Percentiles rank a stretch among this genome's conserved stretches.
These are phyloP conservation scores for Baorangia bicolor DNA, from an alignment of 768 basidiomycete species.

Conservation along the genomic window DNA sequence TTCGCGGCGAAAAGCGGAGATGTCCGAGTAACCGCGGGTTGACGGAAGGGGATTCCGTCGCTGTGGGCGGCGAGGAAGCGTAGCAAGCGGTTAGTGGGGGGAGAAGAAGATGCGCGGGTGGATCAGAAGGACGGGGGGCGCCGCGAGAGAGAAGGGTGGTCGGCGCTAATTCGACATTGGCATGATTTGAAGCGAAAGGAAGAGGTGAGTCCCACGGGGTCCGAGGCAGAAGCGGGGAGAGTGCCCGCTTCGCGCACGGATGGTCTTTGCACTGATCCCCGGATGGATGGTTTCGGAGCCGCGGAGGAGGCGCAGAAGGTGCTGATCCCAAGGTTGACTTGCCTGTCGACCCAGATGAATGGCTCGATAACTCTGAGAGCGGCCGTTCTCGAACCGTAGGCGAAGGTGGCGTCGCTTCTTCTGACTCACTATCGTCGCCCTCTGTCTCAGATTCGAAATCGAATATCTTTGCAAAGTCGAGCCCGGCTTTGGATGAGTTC, in stretches of 20 bases:
- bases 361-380: slow-evolving; percentile 26
- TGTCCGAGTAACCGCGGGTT: slow-evolving; percentile 38
- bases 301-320: slow-evolving; percentile 39
- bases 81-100: slow-evolving; percentile 22
- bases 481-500: slow-evolving; percentile 63
- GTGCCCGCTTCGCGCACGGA: too few species aligned
- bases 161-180: slow-evolving; percentile 38
- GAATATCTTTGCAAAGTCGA: slow-evolving; percentile 78
- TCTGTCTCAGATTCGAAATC: slow-evolving; percentile 46
- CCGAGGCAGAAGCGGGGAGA: too few species aligned
- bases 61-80: slow-evolving; percentile 22
- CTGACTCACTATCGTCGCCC: slow-evolving; percentile 32
- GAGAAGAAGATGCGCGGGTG: slow-evolving; percentile 22
- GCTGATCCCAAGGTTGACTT: slow-evolving; percentile 20
- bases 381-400: slow-evolving; percentile 45
- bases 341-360: slow-evolving; percentile 27
- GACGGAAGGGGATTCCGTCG: slow-evolving; percentile 31
- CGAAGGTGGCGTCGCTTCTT: slow-evolving; percentile 41
- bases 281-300: slow-evolving; percentile 55
- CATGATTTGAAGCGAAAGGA: slow-evolving; percentile 12
- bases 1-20: slow-evolving; percentile 40
- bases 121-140: slow-evolving; percentile 14
- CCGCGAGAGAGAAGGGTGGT: slow-evolving; percentile 26
- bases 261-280: too few species aligned
- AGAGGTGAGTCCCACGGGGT: too few species aligned